phyloP scores from a whole-genome alignment of 148 eudicot species.

The Mesembryanthemum crystallinum region DNA sequence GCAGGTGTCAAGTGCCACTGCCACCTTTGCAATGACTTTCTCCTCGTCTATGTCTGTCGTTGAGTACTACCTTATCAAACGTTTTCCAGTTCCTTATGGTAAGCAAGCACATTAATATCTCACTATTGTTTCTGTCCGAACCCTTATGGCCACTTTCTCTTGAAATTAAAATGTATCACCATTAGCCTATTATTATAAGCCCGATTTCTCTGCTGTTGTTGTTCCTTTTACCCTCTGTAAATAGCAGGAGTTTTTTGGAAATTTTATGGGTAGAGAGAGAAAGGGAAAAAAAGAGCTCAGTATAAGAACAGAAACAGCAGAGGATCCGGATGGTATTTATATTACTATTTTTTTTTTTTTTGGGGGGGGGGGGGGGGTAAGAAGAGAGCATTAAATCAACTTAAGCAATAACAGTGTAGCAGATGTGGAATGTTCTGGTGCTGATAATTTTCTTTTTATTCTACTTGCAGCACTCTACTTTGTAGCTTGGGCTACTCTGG shows the following conservation, averaged over 20 bases:
- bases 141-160: neutral
- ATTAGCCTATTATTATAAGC: conserved; percentile 1
- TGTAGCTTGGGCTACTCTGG: conserved; percentile 61
- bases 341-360: too few relatives aligned
- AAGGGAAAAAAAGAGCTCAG: too few relatives aligned
- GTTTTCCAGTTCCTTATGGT: conserved; percentile 95
- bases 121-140: neutral
- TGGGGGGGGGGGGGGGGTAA: too few relatives aligned
- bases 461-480: conserved; percentile 26
- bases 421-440: neutral
- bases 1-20: conserved; percentile 97
- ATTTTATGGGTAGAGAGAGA: too few relatives aligned
- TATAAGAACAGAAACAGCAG: too few relatives aligned
- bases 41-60: conserved; percentile 95
- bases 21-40: conserved; percentile 94
- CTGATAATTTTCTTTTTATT: neutral
- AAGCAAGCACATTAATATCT: conserved; percentile 21
- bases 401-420: too few relatives aligned
- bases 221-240: too few relatives aligned
- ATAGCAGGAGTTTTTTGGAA: too few relatives aligned
- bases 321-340: too few relatives aligned
- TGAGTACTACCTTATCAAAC: conserved; percentile 90
- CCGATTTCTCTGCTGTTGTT: too few relatives aligned
- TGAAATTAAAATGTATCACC: neutral
- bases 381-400: too few relatives aligned